phyloP scores from a whole-genome alignment of 768 basidiomycete genomes.

The Bullera alba region DNA sequence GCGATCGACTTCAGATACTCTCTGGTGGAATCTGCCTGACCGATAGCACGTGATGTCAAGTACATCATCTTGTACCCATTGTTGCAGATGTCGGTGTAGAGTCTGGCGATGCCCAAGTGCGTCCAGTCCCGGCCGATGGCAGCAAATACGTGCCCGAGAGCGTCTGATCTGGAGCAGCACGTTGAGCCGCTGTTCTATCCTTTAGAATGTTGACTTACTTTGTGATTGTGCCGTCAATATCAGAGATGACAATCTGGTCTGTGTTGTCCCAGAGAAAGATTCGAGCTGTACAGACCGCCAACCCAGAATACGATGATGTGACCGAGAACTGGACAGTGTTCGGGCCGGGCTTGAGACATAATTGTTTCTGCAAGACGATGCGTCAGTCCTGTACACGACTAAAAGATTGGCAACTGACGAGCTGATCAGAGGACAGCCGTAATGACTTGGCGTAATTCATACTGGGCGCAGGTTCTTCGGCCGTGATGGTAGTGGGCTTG shows the following conservation, averaged over 20 bases:
- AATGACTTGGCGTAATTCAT: constrained; percentile 84
- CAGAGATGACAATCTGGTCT: constrained; percentile 84
- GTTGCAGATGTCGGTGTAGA: constrained; percentile 88
- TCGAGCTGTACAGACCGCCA: constrained; percentile 76
- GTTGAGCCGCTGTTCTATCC: no score
- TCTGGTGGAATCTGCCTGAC: constrained; percentile 92
- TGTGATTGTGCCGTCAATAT: constrained; percentile 98
- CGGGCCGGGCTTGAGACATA: constrained; percentile 75
- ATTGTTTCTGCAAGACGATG: constrained; percentile 58
- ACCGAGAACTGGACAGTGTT: constrained; percentile 92
- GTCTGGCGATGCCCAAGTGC: constrained; percentile 89
- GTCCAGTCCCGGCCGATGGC: constrained; percentile 99
- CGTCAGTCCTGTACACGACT: background rate
- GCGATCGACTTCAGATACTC: constrained; percentile 91
- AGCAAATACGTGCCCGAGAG: constrained; percentile 89
- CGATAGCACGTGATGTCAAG: constrained; percentile 91
- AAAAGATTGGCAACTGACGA: constrained; percentile 59
- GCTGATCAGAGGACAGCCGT: constrained; percentile 85
- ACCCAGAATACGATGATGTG: constrained; percentile 63
- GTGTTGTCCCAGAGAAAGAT: constrained; percentile 95
- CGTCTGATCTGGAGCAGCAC: constrained; percentile 66
- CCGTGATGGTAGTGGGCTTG: no score
- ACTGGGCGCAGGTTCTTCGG: constrained; percentile 3
- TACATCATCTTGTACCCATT: constrained; percentile 99
- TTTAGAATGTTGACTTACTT: constrained; percentile 55